phyloP scores from a whole-genome alignment of 1,284 basidiomycete species.

The Vanrija sp. region DNA sequence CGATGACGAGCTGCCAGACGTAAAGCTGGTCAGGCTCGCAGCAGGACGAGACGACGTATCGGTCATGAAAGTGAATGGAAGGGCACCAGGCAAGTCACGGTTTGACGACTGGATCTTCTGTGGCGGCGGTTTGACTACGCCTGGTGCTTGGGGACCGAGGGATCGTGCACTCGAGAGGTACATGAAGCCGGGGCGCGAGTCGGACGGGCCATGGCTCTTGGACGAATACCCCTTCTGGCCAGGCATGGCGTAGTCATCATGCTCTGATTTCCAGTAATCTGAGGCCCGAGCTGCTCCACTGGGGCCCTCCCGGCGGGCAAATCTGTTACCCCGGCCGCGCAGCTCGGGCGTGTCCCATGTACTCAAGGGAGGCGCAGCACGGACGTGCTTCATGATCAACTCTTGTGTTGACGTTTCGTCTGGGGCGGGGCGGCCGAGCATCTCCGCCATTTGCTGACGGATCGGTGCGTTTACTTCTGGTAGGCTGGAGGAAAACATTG shows the following conservation, averaged over 20 bases:
- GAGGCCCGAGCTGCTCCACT: constrained; percentile 36
- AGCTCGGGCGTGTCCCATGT: constrained; percentile 43
- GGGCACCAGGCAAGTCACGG: constrained; percentile 30
- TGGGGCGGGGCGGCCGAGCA: constrained; percentile 29
- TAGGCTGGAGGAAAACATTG: constrained; percentile 22
- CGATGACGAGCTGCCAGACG: constrained; percentile 22
- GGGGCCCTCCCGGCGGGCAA: constrained; percentile 36
- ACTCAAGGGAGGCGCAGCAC: constrained; percentile 38
- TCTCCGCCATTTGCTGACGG: constrained; percentile 27
- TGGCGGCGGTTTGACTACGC: constrained; percentile 23
- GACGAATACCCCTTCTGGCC: constrained; percentile 4
- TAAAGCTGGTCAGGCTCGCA: constrained; percentile 28
- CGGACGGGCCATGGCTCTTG: constrained; percentile 11
- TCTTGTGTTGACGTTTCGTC: constrained; percentile 35
- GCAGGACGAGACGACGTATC: constrained; percentile 13
- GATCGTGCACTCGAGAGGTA: constrained; percentile 12
- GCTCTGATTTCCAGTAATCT: constrained; percentile 45
- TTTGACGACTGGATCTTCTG: constrained; percentile 30
- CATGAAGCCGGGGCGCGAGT: constrained; percentile 9
- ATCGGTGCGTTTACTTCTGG: constrained; percentile 32
- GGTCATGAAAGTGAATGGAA: constrained; percentile 38
- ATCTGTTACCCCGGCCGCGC: constrained; percentile 30
- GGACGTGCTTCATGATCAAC: constrained; percentile 40
- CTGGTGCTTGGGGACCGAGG: constrained; percentile 1
- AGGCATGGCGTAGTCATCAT: constrained; percentile 44